These are phyloP conservation scores for Penicillium expansum DNA, from an alignment of 2,329 filamentous ascomycete genomes.

Conservation along the genomic window DNA sequence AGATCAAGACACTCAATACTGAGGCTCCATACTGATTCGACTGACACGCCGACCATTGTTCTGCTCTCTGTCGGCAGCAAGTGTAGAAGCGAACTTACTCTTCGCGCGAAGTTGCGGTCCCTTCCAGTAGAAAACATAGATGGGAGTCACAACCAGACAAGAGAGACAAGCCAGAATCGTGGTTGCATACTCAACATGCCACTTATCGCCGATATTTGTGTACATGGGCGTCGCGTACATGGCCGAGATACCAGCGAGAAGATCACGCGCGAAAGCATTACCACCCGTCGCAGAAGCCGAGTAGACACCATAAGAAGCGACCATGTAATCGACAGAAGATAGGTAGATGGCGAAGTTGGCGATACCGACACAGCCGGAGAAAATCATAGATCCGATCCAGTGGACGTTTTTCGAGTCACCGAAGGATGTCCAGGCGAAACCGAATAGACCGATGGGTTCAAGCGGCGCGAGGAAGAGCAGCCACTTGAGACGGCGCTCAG, in stretches of 20 bases:
- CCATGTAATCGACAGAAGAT: conserved; percentile 73
- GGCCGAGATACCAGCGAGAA: conserved; percentile 68
- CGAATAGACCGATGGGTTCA: conserved; percentile 64
- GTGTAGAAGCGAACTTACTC: conserved; percentile 60
- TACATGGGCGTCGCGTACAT: conserved; percentile 65
- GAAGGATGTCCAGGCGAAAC: conserved; percentile 66
- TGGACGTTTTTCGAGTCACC: conserved; percentile 59
- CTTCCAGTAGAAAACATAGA: conserved; percentile 64
- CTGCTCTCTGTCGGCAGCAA: conserved; percentile 37
- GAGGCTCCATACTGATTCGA: conserved; percentile 18
- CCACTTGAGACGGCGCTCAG: conserved; percentile 65
- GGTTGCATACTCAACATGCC: conserved; percentile 54
- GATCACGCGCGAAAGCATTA: conserved; percentile 70
- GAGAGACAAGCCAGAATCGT: conserved; percentile 61
- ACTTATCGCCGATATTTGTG: conserved; percentile 53
- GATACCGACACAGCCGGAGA: conserved; percentile 63
- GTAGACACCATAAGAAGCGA: conserved; percentile 69
- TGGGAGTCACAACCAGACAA: conserved; percentile 56
- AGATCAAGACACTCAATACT: conserved; percentile 12
- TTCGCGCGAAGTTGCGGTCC: conserved; percentile 55
- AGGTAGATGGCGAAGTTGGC: conserved; percentile 72
- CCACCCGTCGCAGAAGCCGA: conserved; percentile 71
- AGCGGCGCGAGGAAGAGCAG: conserved; percentile 61
- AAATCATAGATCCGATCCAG: conserved; percentile 68
- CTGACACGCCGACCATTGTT: conserved; percentile 29